phyloP scores from a whole-genome alignment of 768 basidiomycete genomes.

The Tylopilus vinaceipallidus region DNA sequence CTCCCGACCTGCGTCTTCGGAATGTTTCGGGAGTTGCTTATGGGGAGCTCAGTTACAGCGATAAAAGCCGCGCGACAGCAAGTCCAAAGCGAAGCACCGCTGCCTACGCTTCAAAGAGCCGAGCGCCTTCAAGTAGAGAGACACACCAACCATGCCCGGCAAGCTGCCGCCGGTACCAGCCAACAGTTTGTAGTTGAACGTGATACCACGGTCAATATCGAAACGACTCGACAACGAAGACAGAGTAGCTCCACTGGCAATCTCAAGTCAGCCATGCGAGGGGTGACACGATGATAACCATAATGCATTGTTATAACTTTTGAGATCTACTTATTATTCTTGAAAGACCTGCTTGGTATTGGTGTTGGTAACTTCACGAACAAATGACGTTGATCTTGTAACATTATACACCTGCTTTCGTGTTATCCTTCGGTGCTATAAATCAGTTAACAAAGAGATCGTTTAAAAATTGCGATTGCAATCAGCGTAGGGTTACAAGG shows the following conservation, averaged over 20 bases:
- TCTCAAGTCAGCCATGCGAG: slow-evolving; percentile 38
- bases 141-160: slow-evolving; percentile 30
- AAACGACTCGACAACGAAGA: slow-evolving; percentile 28
- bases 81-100: slow-evolving; percentile 7
- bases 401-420: slow-evolving; percentile 12
- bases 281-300: slow-evolving; percentile 30
- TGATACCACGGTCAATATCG: slow-evolving; percentile 30
- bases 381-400: slow-evolving; percentile 21
- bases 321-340: slow-evolving; percentile 9
- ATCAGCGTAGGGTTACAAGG: slow-evolving; percentile 25
- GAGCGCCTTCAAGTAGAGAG: slow-evolving; percentile 23
- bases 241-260: slow-evolving; percentile 31
- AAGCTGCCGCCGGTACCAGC: slow-evolving; percentile 12
- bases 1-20: neutral
- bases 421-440: slow-evolving; percentile 12
- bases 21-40: slow-evolving; percentile 9
- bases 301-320: neutral
- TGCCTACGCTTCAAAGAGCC: slow-evolving; percentile 21
- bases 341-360: slow-evolving; percentile 7
- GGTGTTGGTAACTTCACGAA: slow-evolving; percentile 2
- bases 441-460: slow-evolving; percentile 12
- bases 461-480: slow-evolving; percentile 15
- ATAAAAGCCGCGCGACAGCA: slow-evolving; percentile 24
- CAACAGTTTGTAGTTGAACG: slow-evolving; percentile 30
- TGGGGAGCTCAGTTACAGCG: slow-evolving; percentile 22